Evolutionary conservation across 805 yeast species (phyloP), one percentile per base, ranked within the genome.

Genomic region (Lipomyces mesembrius): DNA sequence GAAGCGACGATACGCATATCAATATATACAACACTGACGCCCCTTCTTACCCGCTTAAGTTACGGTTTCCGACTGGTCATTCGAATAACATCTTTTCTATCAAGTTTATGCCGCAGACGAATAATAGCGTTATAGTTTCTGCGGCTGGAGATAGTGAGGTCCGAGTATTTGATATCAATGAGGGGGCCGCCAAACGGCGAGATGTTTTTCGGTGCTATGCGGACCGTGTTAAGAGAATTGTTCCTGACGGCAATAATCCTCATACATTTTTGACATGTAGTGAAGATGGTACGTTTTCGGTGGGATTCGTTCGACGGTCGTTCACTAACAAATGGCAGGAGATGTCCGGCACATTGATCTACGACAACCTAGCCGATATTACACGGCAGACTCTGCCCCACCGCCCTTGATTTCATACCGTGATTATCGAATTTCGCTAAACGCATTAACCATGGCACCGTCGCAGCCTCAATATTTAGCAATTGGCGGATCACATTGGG

Each of bases 1-100:
- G 73, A 25, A 59, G 71, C 22, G 73, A 70, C 52, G 73, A 70
- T 51, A 69, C 68, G n/a, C 61, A 64, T 49, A 49, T 70, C 25
- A 61, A 69, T 51, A 39, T 70, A 53, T 70, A 70, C 63, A 49
- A 60, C n/a, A 70, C 72, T 25, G 65, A 37, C 20, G 8, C 12
- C 12, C 64, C 67, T 8, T 51, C 60, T 11, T 70, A 65, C 57
- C 66, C 65, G 14, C 66, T 65, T 27, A 61, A n/a, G 29, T 8
- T 37, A 3, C 63, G 72, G 14, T 65, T 70, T 51, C 35, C 59
- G 43, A 70, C 73, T 17, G 73, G 73, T 7, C 73, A 70, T 53
- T 55, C 65, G 14, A 39, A 66, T 14, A 70, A 70, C 54, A 70
- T 70, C 58, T 70, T 70, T 51, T 62, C 72, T 4, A 64, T 64